phyloP scores from a whole-genome alignment of 345 rosid genomes.

The Garcia nutans region DNA sequence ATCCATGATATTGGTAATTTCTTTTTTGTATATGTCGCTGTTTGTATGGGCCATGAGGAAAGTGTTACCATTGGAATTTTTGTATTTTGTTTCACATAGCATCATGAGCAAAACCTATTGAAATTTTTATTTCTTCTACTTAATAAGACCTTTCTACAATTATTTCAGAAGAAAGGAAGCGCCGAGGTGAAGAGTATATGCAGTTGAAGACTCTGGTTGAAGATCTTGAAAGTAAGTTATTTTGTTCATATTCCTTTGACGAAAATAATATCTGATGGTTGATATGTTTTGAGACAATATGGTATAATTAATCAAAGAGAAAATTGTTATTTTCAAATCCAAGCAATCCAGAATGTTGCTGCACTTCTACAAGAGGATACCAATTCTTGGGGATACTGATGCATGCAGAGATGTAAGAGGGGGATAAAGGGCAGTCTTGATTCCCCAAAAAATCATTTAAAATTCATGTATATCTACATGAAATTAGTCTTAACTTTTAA shows the following conservation, averaged over 20 bases:
- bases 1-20: not conserved
- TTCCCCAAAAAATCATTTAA: too few relatives aligned
- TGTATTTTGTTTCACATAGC: not conserved
- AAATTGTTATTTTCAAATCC: not conserved
- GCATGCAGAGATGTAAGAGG: too few relatives aligned
- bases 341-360: not conserved
- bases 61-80: conserved; percentile 1
- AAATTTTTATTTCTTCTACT: conserved; percentile 6
- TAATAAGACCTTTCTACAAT: conserved; percentile 12
- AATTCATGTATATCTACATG: too few relatives aligned
- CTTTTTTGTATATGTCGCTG: not conserved
- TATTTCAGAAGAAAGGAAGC: conserved; percentile 58
- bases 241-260: conserved; percentile 3
- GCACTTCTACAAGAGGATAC: not conserved
- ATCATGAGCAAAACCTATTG: not conserved
- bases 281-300: not conserved
- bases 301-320: not conserved
- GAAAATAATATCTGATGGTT: not conserved
- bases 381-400: not conserved
- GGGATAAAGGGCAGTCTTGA: too few relatives aligned
- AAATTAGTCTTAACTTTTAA: too few relatives aligned
- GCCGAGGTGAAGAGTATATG: conserved; percentile 53
- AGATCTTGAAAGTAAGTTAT: conserved; percentile 62
- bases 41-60: not conserved
- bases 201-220: conserved; percentile 70